Percentiles rank a stretch among this genome's conserved stretches.
Conservation (phyloP, 495 filamentous ascomycete species). For the Annulohypoxylon bovei region DNA sequence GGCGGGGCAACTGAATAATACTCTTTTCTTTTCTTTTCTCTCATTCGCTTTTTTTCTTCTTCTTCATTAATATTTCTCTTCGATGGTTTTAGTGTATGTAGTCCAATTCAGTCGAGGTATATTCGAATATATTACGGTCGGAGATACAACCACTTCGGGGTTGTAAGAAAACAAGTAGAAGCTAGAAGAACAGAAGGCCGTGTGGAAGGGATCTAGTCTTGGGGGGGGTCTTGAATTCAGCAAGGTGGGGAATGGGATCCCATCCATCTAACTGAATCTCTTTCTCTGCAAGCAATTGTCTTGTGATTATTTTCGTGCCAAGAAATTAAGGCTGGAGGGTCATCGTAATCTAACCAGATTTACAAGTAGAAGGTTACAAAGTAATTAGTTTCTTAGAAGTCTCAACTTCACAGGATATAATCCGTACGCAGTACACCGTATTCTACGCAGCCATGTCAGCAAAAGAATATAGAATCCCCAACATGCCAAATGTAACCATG, state of each 20-base stretch:
- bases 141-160: neutral
- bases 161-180: constrained; percentile 13
- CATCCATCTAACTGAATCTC: constrained; percentile 15
- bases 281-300: constrained; percentile 14
- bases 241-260: constrained; percentile 33
- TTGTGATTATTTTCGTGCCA: constrained; percentile 6
- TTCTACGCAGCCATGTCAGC: neutral
- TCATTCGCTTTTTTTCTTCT: neutral
- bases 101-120: constrained; percentile 7
- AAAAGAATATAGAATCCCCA: neutral
- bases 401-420: neutral
- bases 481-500: neutral
- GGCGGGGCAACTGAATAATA: neutral
- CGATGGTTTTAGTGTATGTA: neutral
- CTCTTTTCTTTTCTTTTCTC: neutral
- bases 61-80: neutral
- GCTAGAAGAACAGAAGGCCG: constrained; percentile 6
- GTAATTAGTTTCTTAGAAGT: neutral
- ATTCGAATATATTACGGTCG: constrained; percentile 5
- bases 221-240: constrained; percentile 13
- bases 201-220: neutral
- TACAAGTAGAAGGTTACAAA: neutral
- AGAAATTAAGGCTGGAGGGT: constrained; percentile 25
- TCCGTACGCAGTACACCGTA: no score
- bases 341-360: neutral